Evolutionary conservation across 2,329 filamentous ascomycete genomes (phyloP).

Genomic region (Pseudogymnoascus sp.): DNA sequence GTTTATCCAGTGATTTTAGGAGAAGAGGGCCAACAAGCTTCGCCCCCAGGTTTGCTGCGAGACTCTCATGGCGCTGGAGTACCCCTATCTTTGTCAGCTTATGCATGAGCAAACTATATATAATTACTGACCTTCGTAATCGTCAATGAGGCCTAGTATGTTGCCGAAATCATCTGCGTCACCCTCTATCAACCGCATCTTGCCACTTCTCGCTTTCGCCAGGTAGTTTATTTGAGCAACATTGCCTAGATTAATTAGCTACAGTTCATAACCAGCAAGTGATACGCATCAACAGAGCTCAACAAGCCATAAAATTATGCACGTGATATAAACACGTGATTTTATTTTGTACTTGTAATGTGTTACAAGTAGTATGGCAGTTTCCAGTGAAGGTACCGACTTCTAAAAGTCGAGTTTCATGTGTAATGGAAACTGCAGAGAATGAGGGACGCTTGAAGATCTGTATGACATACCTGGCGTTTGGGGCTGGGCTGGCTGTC

Average conservation of each 20-base stretch:
- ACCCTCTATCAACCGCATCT: constrained; percentile 43
- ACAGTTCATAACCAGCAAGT: neutral
- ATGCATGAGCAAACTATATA: neutral
- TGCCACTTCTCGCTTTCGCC: constrained; percentile 35
- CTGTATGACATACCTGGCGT: neutral
- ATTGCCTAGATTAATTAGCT: constrained; percentile 17
- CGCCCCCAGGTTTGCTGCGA: constrained; percentile 77
- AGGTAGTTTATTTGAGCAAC: constrained; percentile 45
- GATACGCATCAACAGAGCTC: neutral
- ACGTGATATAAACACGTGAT: neutral
- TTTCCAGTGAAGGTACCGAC: neutral
- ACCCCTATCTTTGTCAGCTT: constrained; percentile 44
- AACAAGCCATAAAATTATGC: neutral
- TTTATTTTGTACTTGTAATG: neutral
- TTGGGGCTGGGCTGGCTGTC: neutral
- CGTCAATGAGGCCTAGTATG: constrained; percentile 61
- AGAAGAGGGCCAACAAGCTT: constrained; percentile 74
- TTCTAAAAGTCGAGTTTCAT: neutral
- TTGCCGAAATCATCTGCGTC: constrained; percentile 62
- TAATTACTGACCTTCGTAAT: constrained; percentile 58
- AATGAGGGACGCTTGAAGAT: neutral
- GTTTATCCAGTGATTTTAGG: constrained; percentile 75
- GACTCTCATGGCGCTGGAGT: constrained; percentile 74
- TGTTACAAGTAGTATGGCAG: neutral
- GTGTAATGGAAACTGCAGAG: neutral